Conservation (phyloP, 2,329 filamentous ascomycete species). For the Celoporthe dispersa region DNA sequence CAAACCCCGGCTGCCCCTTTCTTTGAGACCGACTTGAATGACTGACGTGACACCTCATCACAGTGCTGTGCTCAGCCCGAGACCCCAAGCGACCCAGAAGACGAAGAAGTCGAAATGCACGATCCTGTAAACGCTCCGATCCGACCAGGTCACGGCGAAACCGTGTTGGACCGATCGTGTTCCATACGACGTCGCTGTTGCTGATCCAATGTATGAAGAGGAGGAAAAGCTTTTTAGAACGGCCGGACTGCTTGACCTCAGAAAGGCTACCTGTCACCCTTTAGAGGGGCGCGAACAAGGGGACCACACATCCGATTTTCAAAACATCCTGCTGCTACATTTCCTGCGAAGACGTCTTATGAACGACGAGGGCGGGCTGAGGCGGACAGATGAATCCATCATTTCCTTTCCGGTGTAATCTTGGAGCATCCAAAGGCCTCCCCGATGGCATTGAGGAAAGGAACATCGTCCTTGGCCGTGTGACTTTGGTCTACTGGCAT, state of each 20-base stretch:
- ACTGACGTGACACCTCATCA: slow-evolving; percentile 28
- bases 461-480: slow-evolving; percentile 30
- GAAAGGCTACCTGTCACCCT: slow-evolving; percentile 8
- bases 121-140: slow-evolving; percentile 59
- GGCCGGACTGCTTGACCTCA: slow-evolving; percentile 10
- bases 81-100: slow-evolving; percentile 59
- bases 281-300: slow-evolving; percentile 7
- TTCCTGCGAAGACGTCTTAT: slow-evolving; percentile 1
- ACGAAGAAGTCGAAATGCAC: slow-evolving; percentile 72
- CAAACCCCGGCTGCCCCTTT: slow-evolving; percentile 32
- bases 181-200: slow-evolving; percentile 21
- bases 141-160: slow-evolving; percentile 16
- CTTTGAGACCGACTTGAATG: slow-evolving; percentile 25
- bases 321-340: slow-evolving; percentile 5
- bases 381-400: not conserved
- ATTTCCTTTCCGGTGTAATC: not conserved
- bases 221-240: slow-evolving; percentile 19
- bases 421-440: not conserved
- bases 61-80: slow-evolving; percentile 74
- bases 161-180: slow-evolving; percentile 18
- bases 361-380: not conserved
- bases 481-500: slow-evolving; percentile 14
- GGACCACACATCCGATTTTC: not conserved
- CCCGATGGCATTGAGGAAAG: not conserved
- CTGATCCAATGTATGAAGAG: slow-evolving; percentile 20